Evolutionary conservation across 2,329 filamentous ascomycete genomes (phyloP), one percentile per base, ranked within the genome.

Genomic region (Pseudogymnoascus sp.): DNA sequence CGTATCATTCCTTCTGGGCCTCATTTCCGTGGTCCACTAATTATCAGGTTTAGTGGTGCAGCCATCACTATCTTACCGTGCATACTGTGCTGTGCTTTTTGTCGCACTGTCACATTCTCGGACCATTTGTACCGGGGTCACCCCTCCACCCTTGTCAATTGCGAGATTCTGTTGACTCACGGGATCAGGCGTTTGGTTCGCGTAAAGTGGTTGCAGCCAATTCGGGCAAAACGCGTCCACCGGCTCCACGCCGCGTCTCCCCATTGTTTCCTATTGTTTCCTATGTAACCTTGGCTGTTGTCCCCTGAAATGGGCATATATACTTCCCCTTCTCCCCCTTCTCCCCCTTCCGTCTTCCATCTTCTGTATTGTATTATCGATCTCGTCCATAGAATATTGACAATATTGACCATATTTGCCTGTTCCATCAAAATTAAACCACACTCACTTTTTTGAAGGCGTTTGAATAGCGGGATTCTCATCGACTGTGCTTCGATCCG

Each of bases 181-280:
- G 58, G 38, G 58, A 60, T 60, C 58, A 39, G 58, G 58, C 33
- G 58, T 60, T 60, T 60, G 58, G 58, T 16, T 63, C 63, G 63
- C 37, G 63, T 52, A 38, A 60, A 62, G 61, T 59, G 61, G 23
- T 41, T 49, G 37, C 49, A 60, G 41, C 59, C 23, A 41, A 26
- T 61, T 49, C 62, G 31, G 59, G 19, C 21, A 35, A 39, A 29
- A 61, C 60, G 60, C 62, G 62, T 63, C 37, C 26, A 16, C 62
- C 59, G 23, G 29, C 45, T 31, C 43, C 38, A 31, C n/a, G 38
- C 31, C 59, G 45, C 62, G 31, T 43, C 38, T 39, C 61, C 63
- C 60, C 63, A 61, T 62, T 26, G 49, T 61, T 63, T 55, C 49
- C 60, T 61, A 62, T 37, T 26, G 49, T 61, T 63, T 55, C 49